Evolutionary conservation across 345 rosid genomes (phyloP).

Genomic region (Adansonia digitata): DNA sequence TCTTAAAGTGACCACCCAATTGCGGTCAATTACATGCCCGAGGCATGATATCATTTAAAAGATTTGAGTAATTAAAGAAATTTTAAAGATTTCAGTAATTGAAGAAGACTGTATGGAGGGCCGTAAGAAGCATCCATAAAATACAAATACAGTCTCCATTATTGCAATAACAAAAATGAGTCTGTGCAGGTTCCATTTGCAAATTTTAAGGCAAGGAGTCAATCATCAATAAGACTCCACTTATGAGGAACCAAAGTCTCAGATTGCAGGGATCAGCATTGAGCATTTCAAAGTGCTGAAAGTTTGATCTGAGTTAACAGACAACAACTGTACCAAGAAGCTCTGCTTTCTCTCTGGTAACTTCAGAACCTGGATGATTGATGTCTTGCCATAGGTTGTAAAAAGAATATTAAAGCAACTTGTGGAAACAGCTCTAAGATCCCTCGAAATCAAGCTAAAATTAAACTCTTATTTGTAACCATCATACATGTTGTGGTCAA

Average conservation of each 20-base stretch:
- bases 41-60: constrained; percentile 7
- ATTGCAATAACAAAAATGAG: constrained; percentile 74
- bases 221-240: constrained; percentile 54
- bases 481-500: constrained; percentile 5
- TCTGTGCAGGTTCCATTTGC: constrained; percentile 88
- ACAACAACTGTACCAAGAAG: constrained; percentile 57
- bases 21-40: background rate
- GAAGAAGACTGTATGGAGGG: constrained; percentile 30
- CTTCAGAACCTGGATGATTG: constrained; percentile 88
- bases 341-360: constrained; percentile 82
- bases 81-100: too few species aligned
- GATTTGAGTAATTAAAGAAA: constrained; percentile 22
- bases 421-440: constrained; percentile 21
- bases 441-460: constrained; percentile 17
- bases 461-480: constrained; percentile 14
- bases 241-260: constrained; percentile 71
- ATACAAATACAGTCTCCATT: constrained; percentile 51
- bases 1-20: background rate
- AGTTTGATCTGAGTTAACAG: constrained; percentile 57
- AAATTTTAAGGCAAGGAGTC: constrained; percentile 63
- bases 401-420: constrained; percentile 41
- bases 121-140: constrained; percentile 40
- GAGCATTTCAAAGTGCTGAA: constrained; percentile 78
- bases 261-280: constrained; percentile 83
- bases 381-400: constrained; percentile 60